Evolutionary conservation across 2,329 filamentous ascomycete genomes (phyloP).

Genomic region (Claviceps maximensis): DNA sequence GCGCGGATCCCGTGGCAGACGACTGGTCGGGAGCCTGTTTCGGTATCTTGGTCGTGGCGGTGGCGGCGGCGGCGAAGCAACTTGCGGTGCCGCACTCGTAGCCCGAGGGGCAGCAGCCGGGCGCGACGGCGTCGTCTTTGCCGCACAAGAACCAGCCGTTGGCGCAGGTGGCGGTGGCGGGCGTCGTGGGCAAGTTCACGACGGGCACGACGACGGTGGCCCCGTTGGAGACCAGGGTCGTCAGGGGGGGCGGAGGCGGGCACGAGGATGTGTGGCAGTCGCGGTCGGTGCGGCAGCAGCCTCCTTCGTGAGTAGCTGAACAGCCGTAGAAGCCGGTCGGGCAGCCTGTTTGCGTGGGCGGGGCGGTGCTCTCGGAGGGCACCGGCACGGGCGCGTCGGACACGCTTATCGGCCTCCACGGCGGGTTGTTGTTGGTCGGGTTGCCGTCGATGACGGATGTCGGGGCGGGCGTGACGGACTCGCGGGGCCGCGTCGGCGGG

Average conservation of each 20-base stretch:
- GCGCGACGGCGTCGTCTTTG: constrained; percentile 41
- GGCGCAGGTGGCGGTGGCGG: constrained; percentile 44
- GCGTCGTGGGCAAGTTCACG: constrained; percentile 31
- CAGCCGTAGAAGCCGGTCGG: constrained; percentile 90
- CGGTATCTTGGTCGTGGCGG: constrained; percentile 42
- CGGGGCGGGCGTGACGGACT: constrained; percentile 21
- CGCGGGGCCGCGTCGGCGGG: constrained; percentile 9
- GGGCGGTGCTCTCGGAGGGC: constrained; percentile 21
- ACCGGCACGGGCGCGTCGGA: constrained; percentile 20
- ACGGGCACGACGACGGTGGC: constrained; percentile 58
- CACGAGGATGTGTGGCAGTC: constrained; percentile 76
- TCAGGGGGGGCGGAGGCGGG: constrained; percentile 42
- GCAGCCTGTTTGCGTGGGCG: constrained; percentile 38
- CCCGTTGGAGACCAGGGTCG: constrained; percentile 54
- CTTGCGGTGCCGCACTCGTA: constrained; percentile 61
- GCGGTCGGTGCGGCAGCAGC: constrained; percentile 76
- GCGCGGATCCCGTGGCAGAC: not conserved
- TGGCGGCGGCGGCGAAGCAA: constrained; percentile 46
- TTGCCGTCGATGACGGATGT: too few species aligned
- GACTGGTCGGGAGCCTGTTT: constrained; percentile 32
- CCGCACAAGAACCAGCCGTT: constrained; percentile 66
- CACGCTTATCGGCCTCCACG: constrained; percentile 28
- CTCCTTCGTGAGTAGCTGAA: constrained; percentile 67
- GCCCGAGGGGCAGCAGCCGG: constrained; percentile 74
- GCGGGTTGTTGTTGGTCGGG: constrained; percentile 28